Evolutionary conservation across 2,329 filamentous ascomycete species (phyloP).

Genomic region (Xylaria digitata): DNA sequence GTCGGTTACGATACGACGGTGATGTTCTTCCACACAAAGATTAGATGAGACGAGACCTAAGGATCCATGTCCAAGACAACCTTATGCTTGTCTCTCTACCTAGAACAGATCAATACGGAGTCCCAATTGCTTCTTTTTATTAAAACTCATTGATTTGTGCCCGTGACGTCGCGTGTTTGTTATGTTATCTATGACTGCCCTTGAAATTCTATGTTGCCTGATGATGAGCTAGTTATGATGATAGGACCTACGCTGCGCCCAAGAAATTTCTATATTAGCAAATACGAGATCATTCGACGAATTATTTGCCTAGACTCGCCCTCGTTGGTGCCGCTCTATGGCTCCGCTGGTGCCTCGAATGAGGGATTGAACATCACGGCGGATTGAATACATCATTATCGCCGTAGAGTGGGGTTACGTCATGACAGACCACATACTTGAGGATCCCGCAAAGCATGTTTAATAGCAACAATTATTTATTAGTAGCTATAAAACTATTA

Average conservation of each 20-base stretch:
- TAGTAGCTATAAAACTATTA: background rate
- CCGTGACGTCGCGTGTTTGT: background rate
- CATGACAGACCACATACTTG: constrained; percentile 2
- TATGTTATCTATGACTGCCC: background rate
- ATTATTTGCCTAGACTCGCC: background rate
- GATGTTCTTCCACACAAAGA: constrained; percentile 3
- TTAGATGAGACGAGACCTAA: background rate
- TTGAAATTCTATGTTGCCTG: background rate
- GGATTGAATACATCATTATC: constrained; percentile 24
- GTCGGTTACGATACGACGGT: constrained; percentile 1
- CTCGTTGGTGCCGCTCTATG: background rate
- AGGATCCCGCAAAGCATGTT: background rate
- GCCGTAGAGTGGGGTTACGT: constrained; percentile 12
- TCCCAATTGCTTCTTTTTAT: constrained; percentile 10
- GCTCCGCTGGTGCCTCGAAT: background rate
- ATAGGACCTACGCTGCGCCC: background rate
- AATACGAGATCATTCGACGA: background rate
- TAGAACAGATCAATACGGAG: constrained; percentile 32
- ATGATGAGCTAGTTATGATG: background rate
- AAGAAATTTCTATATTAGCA: background rate
- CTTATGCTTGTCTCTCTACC: background rate
- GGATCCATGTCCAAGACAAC: background rate
- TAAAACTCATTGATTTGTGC: background rate
- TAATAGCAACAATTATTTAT: background rate
- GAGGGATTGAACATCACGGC: background rate